Evolutionary conservation across 305 asterid genomes (phyloP), one percentile per base, ranked within the genome.

Genomic region (Fraxinus sp.): DNA sequence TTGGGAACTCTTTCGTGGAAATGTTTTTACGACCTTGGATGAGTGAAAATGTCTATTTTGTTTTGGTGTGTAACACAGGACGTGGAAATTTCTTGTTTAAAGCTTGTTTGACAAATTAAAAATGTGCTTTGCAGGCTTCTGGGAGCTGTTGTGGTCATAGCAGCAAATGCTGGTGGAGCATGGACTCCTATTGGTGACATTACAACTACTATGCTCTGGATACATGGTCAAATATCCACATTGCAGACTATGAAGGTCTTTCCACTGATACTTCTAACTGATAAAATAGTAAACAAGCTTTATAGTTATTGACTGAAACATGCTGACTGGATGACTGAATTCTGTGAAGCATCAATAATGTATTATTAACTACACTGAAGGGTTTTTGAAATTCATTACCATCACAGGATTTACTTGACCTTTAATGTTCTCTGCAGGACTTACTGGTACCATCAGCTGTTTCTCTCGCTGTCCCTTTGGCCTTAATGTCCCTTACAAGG

Each of bases 171-270:
- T 84, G 98, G 99, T 82, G 99, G 98, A 82, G 98, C 98, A 57
- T 96, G 99, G 99, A 95, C 98, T 75, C 99, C 99, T 1, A 95
- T 96, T 81, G 99, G 99, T 81, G 99, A 96, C 84, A 98, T 96
- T 83, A 96, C 99, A 13, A 96, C 98, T 80, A 96, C 98, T 22
- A 96, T 96, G 99, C 94, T 96, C 78, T 96, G 99, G 99, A 96
- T 96, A 81, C 99, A 96, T 84, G 99, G 99, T 80, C 99, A 96
- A 87, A 91, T 96, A 89, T 91, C 98, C 79, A 96, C 99, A 33
- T 82, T 95, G 88, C 90, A 82, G 88, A 96, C 98, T 43, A 95
- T 96, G 99, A 96, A 92, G 98, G 99, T 96, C 64, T 79, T 85
- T 81, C 81, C 78, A 30, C 24, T 75, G 22, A 78, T 76, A 18